Evolutionary conservation across 768 basidiomycete genomes (phyloP).

Genomic region (Hirschioporus abietinus): DNA sequence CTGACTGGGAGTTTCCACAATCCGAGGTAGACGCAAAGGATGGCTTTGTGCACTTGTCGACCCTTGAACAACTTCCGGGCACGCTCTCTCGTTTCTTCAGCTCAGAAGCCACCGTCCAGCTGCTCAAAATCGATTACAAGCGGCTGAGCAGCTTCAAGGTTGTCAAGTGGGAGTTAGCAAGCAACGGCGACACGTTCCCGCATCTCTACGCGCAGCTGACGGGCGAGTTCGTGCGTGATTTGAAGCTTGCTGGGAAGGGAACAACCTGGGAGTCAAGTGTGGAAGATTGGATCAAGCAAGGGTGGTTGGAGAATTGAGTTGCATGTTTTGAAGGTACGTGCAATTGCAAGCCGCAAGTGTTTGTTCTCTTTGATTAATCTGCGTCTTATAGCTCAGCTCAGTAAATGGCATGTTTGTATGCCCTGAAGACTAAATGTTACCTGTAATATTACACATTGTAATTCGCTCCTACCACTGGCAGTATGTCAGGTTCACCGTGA

Average conservation of each 20-base stretch:
- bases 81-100: constrained; percentile 37
- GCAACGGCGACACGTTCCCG: constrained; percentile 1
- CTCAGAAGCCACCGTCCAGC: constrained; percentile 13
- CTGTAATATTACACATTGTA: too few relatives aligned
- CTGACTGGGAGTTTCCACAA: constrained; percentile 30
- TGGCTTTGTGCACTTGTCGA: constrained; percentile 45
- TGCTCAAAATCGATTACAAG: constrained; percentile 8
- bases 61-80: constrained; percentile 29
- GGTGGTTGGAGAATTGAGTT: background rate
- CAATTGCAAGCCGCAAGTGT: too few relatives aligned
- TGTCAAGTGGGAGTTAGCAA: constrained; percentile 4
- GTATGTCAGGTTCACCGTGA: too few relatives aligned
- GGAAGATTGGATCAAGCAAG: background rate
- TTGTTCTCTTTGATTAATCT: too few relatives aligned
- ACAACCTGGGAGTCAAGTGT: background rate
- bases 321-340: too few relatives aligned
- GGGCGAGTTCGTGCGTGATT: constrained; percentile 3
- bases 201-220: background rate
- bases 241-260: background rate
- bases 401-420: too few relatives aligned
- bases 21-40: constrained; percentile 35
- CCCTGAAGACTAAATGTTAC: too few relatives aligned
- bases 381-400: too few relatives aligned
- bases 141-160: constrained; percentile 1
- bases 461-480: too few relatives aligned